Conservation (phyloP, 495 filamentous ascomycete species). For the Lepidopterella palustris region DNA sequence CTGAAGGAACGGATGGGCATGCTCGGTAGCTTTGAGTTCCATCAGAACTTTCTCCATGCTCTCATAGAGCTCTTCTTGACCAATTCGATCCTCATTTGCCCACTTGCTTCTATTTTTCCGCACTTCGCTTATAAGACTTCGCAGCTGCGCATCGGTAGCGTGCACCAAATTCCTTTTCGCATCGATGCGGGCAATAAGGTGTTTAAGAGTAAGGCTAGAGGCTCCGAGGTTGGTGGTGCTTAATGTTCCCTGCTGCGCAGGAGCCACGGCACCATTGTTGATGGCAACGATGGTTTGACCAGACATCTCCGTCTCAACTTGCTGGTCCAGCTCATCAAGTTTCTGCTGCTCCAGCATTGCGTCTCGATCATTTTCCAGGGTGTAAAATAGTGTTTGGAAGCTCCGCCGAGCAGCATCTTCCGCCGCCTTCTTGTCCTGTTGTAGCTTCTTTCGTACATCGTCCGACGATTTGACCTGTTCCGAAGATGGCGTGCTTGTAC, state of each 20-base stretch:
- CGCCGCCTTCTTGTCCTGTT: conserved; percentile 87
- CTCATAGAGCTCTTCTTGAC: conserved; percentile 97
- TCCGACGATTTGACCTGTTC: conserved; percentile 63
- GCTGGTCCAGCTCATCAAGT: conserved; percentile 90
- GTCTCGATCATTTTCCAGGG: conserved; percentile 86
- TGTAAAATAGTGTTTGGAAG: conserved; percentile 89
- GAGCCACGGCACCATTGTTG: conserved; percentile 39
- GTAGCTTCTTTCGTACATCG: conserved; percentile 84
- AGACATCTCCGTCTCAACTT: conserved; percentile 87
- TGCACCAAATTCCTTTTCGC: conserved; percentile 77
- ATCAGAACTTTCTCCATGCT: conserved; percentile 91
- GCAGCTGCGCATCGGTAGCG: conserved; percentile 86
- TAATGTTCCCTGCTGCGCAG: conserved; percentile 69
- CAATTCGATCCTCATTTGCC: conserved; percentile 94
- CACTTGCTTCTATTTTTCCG: conserved; percentile 97
- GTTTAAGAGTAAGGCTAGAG: conserved; percentile 93
- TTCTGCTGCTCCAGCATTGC: conserved; percentile 98
- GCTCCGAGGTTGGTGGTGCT: conserved; percentile 92
- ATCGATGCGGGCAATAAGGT: conserved; percentile 93
- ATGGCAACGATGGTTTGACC: conserved; percentile 53
- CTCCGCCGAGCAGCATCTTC: conserved; percentile 84
- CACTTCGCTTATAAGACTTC: conserved; percentile 90
- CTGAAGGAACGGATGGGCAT: conserved; percentile 86
- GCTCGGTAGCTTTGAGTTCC: conserved; percentile 91
- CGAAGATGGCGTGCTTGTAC: conserved; percentile 32